Evolutionary conservation across 2,329 filamentous ascomycete species (phyloP), one percentile per base, ranked within the genome.

Genomic region (Arthrinium phaeospermum): DNA sequence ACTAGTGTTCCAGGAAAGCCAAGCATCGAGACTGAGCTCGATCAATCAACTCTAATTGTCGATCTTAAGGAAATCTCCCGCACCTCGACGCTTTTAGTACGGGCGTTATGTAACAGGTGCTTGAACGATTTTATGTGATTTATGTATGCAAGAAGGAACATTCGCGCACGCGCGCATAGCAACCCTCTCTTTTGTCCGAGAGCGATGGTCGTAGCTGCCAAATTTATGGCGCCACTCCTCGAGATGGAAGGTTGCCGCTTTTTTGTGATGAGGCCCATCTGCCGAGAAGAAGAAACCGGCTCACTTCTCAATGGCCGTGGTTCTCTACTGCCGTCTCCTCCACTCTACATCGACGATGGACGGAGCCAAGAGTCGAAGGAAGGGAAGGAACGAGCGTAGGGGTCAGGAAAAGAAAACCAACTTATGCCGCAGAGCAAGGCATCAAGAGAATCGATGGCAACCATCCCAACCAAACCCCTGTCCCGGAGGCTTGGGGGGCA

Each of bases 41-140:
- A 68, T 68, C 67, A 41, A 68, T 68, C 44, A 68, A 68, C 41
- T 68, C 67, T 68, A 68, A 68, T 47, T 68, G 67, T 47, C 67
- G 67, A 68, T 68, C 67, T 46, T 46, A 68, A 68, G 67, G 67
- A 68, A 68, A 68, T 68, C 64, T 68, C 64, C 64, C 64, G 64
- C 44, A 61, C 6, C 16, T 30, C 30, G 53, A n/a, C 34, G 30
- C 22, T 41, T 57, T 34, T 64, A 41, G 57, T 41, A 22, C 57
- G 41, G 30, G 37, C n/a, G 24, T 30, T 30, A 30, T 30, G 10
- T 51, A 16, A n/a, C 8, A n/a, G 46, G 46, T 49, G 46, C 8
- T 49, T 61, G 10, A 34, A 27, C 34, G 53, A 14, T 7, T 57
- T 57, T 57, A 57, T 57, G 51, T 19, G 19, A 34, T 27, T 10